Base-by-base conservation (phyloP, 441 rosid species). In the Viola pubescens region DNA sequence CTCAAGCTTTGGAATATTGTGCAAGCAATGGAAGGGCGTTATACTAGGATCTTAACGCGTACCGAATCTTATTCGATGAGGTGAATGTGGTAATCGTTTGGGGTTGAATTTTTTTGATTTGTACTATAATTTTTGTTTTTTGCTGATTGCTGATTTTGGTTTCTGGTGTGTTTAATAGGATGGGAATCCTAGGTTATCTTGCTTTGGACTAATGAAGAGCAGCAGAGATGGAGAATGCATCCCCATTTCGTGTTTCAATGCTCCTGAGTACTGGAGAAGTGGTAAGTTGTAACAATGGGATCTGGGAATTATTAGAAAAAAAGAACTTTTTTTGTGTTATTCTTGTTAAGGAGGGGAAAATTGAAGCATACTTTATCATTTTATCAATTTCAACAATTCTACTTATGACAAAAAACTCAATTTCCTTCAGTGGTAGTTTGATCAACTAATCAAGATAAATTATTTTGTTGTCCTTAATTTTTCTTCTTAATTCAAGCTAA, bases 161-260 rank as follows among this genome's bases (percentile, higher is more conserved):
- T 2, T 56, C 45, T 55, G 67, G 62, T 11, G 57, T 68, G 19
- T 62, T 73, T 73, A 52, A 58, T 78, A 94, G 98, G 91, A 85
- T 69, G 97, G 91, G 47, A 82, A 88, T 75, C 97, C 98, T 0
- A 81, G 96, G 80, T 72, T 94, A 16, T 94, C 98, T 68, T 89
- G 96, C 80, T 94, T 88, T 70, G 98, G 98, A 51, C 89, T 94
- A 8, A 88, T 90, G 97, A 94, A 90, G 79, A 94, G 90, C 72
- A 90, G 98, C 66, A 67, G 96, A 67, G 95, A 92, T 59, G 98
- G 98, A 16, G 88, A 88, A 82, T 92, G 87, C 61, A 89, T 96
- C 59, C 89, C 97, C 19, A 94, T 89, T 78, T 77, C 90, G 74
- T 97, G 96, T 37, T 94, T 88, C 73, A 90, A 97, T 67, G 97